Base-by-base conservation (phyloP, 2,329 filamentous ascomycete species). In the Hirsutella minnesotensis region DNA sequence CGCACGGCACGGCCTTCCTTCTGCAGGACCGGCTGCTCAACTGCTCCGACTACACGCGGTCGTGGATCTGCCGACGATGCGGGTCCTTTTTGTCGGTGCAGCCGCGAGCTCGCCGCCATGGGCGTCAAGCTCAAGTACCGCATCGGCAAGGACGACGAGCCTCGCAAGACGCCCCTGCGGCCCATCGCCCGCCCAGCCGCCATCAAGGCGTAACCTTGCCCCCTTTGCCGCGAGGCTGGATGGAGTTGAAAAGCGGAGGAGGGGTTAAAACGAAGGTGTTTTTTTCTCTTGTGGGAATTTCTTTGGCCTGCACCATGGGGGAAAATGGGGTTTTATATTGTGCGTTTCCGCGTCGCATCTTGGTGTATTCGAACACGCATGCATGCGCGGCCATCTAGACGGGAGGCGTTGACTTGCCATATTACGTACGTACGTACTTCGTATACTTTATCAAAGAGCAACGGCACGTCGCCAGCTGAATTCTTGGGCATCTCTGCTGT, bases 1-100 rank as follows among this genome's bases (percentile, higher is more conserved):
- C 92, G 4, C 92, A 98, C 70, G 92, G 92, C 20, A 92, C 89
- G 2, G 89, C 90, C 3, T 96, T 94, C 69, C 66, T 98, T 46
- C 75, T 98, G 5, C 92, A 98, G 61, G 92, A 98, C 62, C 83
- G 92, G 45, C 72, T 98, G 46, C 81, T 98, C 70, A 96, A 98
- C 69, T 98, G 92, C 67, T 94, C 86, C 41, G 92, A 98, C 63
- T 94, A 95, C 61, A 80, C 83, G 22, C 81, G 83, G 49, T 82
- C 88, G 1, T 94, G 89, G 80, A 81, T 96, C 50, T 98, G 92
- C 64, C 82, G 86, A 44, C 69, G 69, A 29, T 98, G 92, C 61
- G 92, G 92, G 40, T 89, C 83, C 9, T 98, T 98, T 72, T 64
- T 96, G 49, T 87, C 85, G 0, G 86, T 86, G 10, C 86, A 94